Percentiles rank a stretch among this genome's conserved stretches.
phyloP scores from a whole-genome alignment of 768 basidiomycete genomes.

The Floccularia luteovirens region DNA sequence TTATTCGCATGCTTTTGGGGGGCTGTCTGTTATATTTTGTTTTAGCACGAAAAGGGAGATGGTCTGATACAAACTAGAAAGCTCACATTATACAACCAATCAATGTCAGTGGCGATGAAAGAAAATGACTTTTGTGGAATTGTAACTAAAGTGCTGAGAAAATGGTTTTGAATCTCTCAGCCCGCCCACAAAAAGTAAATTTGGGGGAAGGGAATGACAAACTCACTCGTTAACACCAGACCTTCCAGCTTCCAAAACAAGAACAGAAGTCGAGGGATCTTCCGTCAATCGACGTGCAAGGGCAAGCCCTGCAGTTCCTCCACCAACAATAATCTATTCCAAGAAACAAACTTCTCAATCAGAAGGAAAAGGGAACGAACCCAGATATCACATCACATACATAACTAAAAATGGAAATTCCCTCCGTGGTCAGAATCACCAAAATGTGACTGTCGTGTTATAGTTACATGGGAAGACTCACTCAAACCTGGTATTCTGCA shows the following conservation, averaged over 20 bases:
- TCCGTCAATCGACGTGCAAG: constrained; percentile 23
- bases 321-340: constrained; percentile 23
- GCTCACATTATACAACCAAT: constrained; percentile 18
- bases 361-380: no score
- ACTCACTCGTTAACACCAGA: constrained; percentile 18
- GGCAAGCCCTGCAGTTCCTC: constrained; percentile 25
- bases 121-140: constrained; percentile 18
- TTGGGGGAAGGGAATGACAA: no score
- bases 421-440: no score
- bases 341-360: no score
- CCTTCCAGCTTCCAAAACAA: constrained; percentile 24
- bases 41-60: not conserved
- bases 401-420: not conserved
- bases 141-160: constrained; percentile 15
- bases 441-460: no score
- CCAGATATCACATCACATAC: no score
- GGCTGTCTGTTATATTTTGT: constrained; percentile 9
- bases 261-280: constrained; percentile 11
- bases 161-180: no score
- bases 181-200: no score
- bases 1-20: constrained; percentile 16
- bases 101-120: constrained; percentile 17
- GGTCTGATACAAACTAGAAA: not conserved
- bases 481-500: constrained; percentile 13
- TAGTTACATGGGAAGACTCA: constrained; percentile 5